Evolutionary conservation across 257 asterid species (phyloP).

Genomic region (Ilex aquifolium): DNA sequence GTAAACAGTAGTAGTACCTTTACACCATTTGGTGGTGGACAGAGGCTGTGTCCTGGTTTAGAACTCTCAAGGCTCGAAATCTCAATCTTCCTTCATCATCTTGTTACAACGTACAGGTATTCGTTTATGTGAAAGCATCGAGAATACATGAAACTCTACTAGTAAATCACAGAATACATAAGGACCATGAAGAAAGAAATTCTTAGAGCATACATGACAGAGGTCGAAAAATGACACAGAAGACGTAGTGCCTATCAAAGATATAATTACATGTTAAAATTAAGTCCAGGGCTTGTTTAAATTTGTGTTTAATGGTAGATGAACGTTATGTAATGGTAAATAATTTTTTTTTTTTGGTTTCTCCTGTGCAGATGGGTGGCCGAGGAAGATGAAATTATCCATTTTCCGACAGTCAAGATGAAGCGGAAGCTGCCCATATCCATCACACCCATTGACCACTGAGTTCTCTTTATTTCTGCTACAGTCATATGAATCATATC

Average conservation of each 20-base stretch:
- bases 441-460: conserved; percentile 47
- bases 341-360: conserved; percentile 1
- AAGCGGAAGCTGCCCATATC: conserved; percentile 85
- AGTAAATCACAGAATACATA: neutral
- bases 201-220: neutral
- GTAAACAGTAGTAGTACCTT: conserved; percentile 54
- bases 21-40: conserved; percentile 99
- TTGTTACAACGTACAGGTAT: conserved; percentile 78
- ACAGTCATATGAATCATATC: too few species aligned
- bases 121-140: neutral
- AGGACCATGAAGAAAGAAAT: conserved; percentile 19
- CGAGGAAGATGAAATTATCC: conserved; percentile 69
- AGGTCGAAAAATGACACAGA: neutral
- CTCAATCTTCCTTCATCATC: conserved; percentile 82
- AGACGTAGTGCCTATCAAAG: neutral
- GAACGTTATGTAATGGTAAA: neutral
- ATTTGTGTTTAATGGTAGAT: neutral
- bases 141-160: neutral
- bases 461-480: conserved; percentile 8
- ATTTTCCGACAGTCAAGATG: conserved; percentile 91
- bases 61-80: conserved; percentile 92
- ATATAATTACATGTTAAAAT: neutral
- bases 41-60: conserved; percentile 87
- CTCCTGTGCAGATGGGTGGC: conserved; percentile 66
- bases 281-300: neutral